phyloP scores from a whole-genome alignment of 176 grass and related monocot species.

The Triticum dicoccoides region DNA sequence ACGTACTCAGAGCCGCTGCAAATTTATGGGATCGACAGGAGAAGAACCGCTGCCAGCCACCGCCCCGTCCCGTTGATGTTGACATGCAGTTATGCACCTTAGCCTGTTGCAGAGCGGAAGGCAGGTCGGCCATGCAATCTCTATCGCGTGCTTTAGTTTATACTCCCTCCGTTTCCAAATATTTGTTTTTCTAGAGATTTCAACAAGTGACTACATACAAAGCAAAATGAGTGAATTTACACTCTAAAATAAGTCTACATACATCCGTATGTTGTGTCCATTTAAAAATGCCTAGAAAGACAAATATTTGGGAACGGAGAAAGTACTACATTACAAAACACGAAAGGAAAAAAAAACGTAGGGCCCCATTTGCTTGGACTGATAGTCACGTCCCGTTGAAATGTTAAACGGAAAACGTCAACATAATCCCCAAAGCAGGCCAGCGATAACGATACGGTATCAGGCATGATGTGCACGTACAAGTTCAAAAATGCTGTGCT shows the following conservation, averaged over 20 bases:
- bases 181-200: no score
- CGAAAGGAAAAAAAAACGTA: not conserved
- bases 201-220: no score
- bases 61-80: not conserved
- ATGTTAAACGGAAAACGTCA: not conserved
- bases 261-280: no score
- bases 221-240: no score
- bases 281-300: no score
- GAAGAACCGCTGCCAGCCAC: not conserved
- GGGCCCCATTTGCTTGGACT: not conserved
- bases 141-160: slow-evolving; percentile 2
- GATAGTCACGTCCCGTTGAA: not conserved
- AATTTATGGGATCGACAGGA: not conserved
- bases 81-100: not conserved
- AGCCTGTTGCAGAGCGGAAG: not conserved
- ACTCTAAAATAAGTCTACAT: no score
- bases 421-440: not conserved
- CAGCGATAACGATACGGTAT: not conserved
- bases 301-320: no score
- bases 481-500: not conserved
- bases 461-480: not conserved
- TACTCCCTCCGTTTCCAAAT: no score
- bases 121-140: not conserved
- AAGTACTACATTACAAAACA: no score
- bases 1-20: not conserved